Evolutionary conservation across 306 rosid genomes (phyloP), one percentile per base, ranked within the genome.

Genomic region (Casuarina equisetifolia): DNA sequence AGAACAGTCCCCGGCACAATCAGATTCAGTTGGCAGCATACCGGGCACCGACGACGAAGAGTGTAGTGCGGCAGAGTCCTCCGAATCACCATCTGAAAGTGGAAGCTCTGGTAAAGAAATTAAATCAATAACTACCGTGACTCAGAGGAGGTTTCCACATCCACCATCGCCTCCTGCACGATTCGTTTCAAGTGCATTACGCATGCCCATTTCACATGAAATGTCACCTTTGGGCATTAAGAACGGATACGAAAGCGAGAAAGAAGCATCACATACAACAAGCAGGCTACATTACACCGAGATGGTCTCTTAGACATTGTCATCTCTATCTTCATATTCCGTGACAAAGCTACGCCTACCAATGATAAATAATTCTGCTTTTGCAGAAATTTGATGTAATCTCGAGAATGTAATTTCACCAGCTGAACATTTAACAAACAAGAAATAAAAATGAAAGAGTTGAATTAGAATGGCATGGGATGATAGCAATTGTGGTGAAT

Each of bases 141-240:
- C 36, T 38, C 63, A 75, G 46, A 63, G 78, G 77, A 55, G 43
- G 35, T 67, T 70, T 51, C 79, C 80, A 20, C 79, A 74, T 32
- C 85, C 85, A 13, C 81, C 85, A 49, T 88, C 92, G 1, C 92
- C 87, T 80, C 90, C 86, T 43, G 51, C 87, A 69, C 79, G 45
- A 46, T 43, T 72, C 57, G 73, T 64, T 74, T 81, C 82, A 75
- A 76, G 68, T 38, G 58, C 42, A 39, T 77, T 25, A 25, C 58
- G 69, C 80, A 9, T 68, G n/a, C 63, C 25, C 57, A 9, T 53
- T 19, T 19, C 66, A 52, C 38, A 74, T 70, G 82, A 75, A 58
- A 70, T 72, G 12, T 79, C 82, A 75, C 50, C 35, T 49, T 70
- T 70, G 51, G 79, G 55, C 49, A 63, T 36, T 70, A 59, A 70